phyloP scores from a whole-genome alignment of 305 asterid genomes.

The Plantago rigida region DNA sequence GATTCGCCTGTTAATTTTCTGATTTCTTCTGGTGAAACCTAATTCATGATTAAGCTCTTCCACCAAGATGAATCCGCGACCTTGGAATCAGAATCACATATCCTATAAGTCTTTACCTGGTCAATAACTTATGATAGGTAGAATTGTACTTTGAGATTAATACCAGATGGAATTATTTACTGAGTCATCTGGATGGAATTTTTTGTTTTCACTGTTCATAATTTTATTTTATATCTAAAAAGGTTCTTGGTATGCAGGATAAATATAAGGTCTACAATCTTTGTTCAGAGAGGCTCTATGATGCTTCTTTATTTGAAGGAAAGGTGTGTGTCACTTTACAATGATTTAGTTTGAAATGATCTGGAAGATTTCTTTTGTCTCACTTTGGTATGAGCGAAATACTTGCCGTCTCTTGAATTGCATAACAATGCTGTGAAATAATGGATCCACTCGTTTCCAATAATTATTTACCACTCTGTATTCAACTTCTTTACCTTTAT shows the following conservation, averaged over 20 bases:
- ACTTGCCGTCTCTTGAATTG: too few species aligned
- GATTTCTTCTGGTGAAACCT: background rate
- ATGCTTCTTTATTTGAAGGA: conserved; percentile 92
- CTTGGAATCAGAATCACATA: background rate
- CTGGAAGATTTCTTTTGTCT: background rate
- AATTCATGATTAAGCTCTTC: background rate
- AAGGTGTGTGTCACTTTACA: conserved; percentile 46
- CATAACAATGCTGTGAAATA: background rate
- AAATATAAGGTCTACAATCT: conserved; percentile 94
- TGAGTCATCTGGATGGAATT: background rate
- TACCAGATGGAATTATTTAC: too few species aligned
- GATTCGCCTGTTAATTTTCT: too few species aligned
- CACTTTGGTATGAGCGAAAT: background rate
- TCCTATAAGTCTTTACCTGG: too few species aligned
- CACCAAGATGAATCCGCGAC: background rate
- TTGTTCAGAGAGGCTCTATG: conserved; percentile 91
- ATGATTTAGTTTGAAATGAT: conserved; percentile 4
- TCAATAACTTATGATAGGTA: too few species aligned
- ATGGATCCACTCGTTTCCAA: too few species aligned
- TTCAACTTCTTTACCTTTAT: conserved; percentile 25
- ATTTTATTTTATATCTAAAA: conserved; percentile 4
- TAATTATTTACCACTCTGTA: background rate
- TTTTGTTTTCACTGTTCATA: conserved; percentile 7
- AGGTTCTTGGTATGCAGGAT: conserved; percentile 47
- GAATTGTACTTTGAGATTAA: too few species aligned